Evolutionary conservation across 2,329 filamentous ascomycete species (phyloP), one percentile per base, ranked within the genome.

Genomic region (Pseudogymnoascus verrucosus): DNA sequence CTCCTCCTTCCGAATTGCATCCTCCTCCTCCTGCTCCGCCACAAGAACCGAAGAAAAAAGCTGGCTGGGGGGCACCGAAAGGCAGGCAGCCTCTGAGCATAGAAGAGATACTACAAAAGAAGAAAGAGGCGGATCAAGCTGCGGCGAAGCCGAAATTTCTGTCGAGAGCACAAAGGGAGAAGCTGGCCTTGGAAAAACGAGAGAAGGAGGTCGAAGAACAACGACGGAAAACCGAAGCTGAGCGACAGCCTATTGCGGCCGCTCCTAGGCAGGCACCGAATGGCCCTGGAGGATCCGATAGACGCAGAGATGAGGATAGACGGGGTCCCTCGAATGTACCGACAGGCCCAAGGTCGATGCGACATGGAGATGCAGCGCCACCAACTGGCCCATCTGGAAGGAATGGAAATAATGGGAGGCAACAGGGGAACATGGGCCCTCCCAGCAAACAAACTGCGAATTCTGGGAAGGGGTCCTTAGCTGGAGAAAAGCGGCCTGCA

Each of bases 71-170:
- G 11, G 69, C 76, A 21, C 65, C 72, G 42, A 66, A 69, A 72
- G 70, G 69, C 57, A 69, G 71, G 7, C 71, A 71, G 60, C 89
- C 89, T 7, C 79, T 96, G 59, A 93, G 91, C 73, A 88, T 96
- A 64, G 92, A 96, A 75, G 90, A 96, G 70, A 83, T 96, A 4
- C 77, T 96, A 21, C 85, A 86, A 68, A 89, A 93, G 77, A 96
- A 96, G 80, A 90, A 89, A 73, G 91, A 90, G 66, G 89, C 90
- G 28, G 91, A 95, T 76, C 89, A 89, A 37, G 91, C 89, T 14
- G 89, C 91, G 8, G 84, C 90, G 63, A 96, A 95, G 80, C 92
- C 92, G 4, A 93, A 91, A 74, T 96, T 96, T 73, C 79, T 96
- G 21, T 89, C 90, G 4, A 95, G 90, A 78, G 88, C 89, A 34